Evolutionary conservation across 768 basidiomycete species (phyloP), one percentile per base, ranked within the genome.

Genomic region (Albatrellus ellisii): DNA sequence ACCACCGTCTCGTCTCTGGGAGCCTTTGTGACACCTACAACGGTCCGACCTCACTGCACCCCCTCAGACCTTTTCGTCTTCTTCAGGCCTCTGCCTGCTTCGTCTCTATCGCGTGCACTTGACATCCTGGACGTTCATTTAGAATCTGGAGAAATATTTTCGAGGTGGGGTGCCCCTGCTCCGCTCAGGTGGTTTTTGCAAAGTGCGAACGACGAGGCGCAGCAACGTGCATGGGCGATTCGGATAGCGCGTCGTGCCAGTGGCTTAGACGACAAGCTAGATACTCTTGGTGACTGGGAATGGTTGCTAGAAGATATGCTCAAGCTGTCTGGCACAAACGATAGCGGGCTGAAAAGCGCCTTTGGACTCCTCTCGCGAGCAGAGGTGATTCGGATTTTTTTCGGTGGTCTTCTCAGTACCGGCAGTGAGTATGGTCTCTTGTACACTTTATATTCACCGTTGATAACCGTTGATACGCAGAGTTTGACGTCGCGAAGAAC

Each of bases 91-190:
- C 67, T 97, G 4, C 77, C 83, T 0, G 60, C 79, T 15, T 60
- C 74, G 2, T 75, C 84, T 1, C 66, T 97, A 6, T 92, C 91
- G 0, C 73, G 75, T 40, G 77, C 80, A 5, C 72, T 99, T 29
- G 94, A 99, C 56, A 76, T 90, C 39, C 70, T 97, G 39, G 94
- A 98, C 59, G 75, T 94, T 1, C 94, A 98, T 58, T 71, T 99
- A 10, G 88, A 95, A 54, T 84, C 85, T 0, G 92, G 88, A 17
- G 94, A 98, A 59, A 87, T 90, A 33, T 65, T 99, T 14, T 73
- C 85, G 2, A 72, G 88, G 22, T 99, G 92, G 91, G 72, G 71
- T 52, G 83, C 83, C 2, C 72, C 84, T 18, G 81, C 81, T 2
- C 79, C 86, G 2, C 62, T 97, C 33, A 70, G 77, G n/a, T 97